Percentiles rank a stretch among this genome's conserved stretches.
phyloP scores from a whole-genome alignment of 352 stramenopile species.

The Pythium sp. region DNA sequence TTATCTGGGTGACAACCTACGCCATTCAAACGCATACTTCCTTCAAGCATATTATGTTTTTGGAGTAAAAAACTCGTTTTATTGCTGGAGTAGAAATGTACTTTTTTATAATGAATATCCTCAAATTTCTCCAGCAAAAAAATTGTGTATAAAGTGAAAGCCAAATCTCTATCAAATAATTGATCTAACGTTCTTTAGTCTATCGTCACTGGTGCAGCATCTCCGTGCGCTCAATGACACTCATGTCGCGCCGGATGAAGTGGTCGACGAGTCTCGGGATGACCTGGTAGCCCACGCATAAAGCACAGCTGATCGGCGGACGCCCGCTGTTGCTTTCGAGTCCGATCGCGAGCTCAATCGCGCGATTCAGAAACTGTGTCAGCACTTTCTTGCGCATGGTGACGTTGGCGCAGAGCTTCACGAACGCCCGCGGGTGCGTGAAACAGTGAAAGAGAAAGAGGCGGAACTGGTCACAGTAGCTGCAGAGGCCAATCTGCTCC shows the following conservation, averaged over 20 bases:
- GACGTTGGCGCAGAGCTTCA: constrained; percentile 1
- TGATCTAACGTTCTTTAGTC: background rate
- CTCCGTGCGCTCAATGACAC: constrained; percentile 9
- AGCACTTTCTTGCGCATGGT: constrained; percentile 8
- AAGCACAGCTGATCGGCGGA: constrained; percentile 11
- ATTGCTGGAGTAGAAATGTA: no score
- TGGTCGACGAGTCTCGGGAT: constrained; percentile 29
- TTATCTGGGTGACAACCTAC: no score
- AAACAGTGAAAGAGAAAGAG: constrained; percentile 32
- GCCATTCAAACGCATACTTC: no score
- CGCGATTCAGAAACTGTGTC: constrained; percentile 5
- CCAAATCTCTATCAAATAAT: background rate
- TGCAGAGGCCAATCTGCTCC: constrained; percentile 22
- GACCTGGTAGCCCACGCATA: constrained; percentile 26
- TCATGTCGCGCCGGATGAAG: constrained; percentile 24
- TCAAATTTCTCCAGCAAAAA: no score
- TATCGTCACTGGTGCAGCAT: constrained; percentile 3
- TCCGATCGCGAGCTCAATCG: constrained; percentile 27
- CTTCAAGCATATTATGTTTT: no score
- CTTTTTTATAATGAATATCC: background rate
- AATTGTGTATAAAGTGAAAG: background rate
- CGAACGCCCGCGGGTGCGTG: constrained; percentile 9
- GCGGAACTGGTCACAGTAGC: constrained; percentile 30
- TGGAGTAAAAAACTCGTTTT: no score
- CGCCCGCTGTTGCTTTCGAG: constrained; percentile 21